Evolutionary conservation across 169 alveolate species (phyloP), one percentile per base, ranked within the genome.

Genomic region (Eimeria maxima): DNA sequence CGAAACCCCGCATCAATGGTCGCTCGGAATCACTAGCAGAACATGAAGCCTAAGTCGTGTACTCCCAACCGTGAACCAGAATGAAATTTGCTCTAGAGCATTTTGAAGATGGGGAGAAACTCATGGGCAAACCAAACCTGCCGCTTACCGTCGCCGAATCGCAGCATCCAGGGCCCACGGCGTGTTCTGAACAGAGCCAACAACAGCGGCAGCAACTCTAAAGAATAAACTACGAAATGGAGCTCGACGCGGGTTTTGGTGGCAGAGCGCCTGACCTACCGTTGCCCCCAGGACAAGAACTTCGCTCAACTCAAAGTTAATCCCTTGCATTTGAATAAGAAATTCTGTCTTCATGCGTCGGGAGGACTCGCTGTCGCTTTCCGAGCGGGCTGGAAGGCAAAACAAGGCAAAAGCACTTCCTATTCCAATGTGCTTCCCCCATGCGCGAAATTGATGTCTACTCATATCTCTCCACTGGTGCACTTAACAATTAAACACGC

Each of bases 131-230:
- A 8, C 53, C 50, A 42, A 65, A 45, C 55, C 24, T 53, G 50
- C 42, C 7, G 27, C 91, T 60, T 69, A 95, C 98, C 99, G 98
- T 95, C 99, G 97, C 94, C 99, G 98, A 91, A 99, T 98, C 50
- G 99, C 99, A 71, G 99, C 98, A 90, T 99, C 99, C 89, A 99
- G 97, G 63, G 98, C 99, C 99, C 99, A 99, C 24, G 99, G 99
- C 22, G 98, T 95, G 94, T 98, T 98, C 97, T 96, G 96, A n/a
- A 65, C 47, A 50, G 63, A 65, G 42, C 44, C 53, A 29, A n/a
- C 88, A 44, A 50, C 42, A 8, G 44, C 20, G 2, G 45, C 67
- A n/a, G 47, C 13, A 78, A 22, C 13, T 71, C 81, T 71, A 11
- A 14, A 16, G n/a, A 11, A 47, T 2, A 38, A 71, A 16, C 53